These are phyloP conservation scores for Adansonia digitata DNA, from an alignment of 345 rosid species.

Conservation along the genomic window DNA sequence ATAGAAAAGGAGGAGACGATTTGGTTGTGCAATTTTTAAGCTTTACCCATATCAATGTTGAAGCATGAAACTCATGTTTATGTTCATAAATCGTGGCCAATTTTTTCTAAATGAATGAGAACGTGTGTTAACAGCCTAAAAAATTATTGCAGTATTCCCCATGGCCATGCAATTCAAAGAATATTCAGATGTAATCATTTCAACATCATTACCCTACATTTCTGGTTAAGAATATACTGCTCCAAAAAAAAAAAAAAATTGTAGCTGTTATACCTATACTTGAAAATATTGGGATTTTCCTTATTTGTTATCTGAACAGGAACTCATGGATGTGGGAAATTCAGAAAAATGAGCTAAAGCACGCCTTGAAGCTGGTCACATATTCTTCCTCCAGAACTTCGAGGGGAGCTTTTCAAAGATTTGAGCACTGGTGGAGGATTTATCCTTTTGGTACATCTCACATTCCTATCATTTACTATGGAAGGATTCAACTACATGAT, in stretches of 20 bases:
- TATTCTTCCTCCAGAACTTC: conserved; percentile 76
- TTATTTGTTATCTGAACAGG: conserved; percentile 31
- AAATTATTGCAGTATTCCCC: conserved; percentile 73
- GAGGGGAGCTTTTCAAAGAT: conserved; percentile 75
- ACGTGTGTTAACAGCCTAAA: conserved; percentile 38
- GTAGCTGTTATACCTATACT: too few species aligned
- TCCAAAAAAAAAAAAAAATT: too few species aligned
- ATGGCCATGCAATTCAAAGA: conserved; percentile 89
- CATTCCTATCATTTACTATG: neutral
- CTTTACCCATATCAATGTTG: too few species aligned
- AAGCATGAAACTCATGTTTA: neutral
- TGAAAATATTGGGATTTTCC: neutral
- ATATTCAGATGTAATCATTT: conserved; percentile 66
- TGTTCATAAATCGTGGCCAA: neutral
- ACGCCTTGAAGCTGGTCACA: conserved; percentile 81
- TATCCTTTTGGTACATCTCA: conserved; percentile 62
- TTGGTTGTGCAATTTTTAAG: too few species aligned
- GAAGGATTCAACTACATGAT: neutral
- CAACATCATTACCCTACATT: conserved; percentile 82
- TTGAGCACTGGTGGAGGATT: conserved; percentile 82
- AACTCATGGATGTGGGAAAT: conserved; percentile 68
- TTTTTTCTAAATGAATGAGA: neutral
- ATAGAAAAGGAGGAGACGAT: too few species aligned
- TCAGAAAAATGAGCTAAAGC: conserved; percentile 63
- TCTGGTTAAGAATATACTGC: neutral